Evolutionary conservation across 192 early-diverging fungal species (phyloP), one percentile per base, ranked within the genome.

Genomic region (Obelidium mucronatum): DNA sequence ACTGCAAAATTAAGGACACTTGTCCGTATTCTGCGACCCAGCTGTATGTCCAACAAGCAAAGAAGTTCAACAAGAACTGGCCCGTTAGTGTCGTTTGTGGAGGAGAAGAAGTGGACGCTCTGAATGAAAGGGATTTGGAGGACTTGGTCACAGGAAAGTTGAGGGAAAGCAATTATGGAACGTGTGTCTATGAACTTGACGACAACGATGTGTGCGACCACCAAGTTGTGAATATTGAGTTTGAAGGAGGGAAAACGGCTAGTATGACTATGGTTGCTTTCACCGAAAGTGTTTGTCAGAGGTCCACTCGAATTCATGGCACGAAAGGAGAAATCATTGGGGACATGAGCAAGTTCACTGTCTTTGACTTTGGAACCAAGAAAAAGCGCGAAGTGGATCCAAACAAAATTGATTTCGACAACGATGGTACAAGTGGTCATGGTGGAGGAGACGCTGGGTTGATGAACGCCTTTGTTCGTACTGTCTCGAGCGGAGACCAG

Each of bases 121-220:
- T 36, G 62, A 87, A 0, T 85, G 85, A n/a, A 67, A 30, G n/a
- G 33, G 76, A 77, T 24, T 37, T 77, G 22, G 76, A 77, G 33
- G 76, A 77, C 51, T 42, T 77, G 1, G 67, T 77, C 26, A 5
- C 40, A 3, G 51, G 11, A 0, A 68, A 70, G 31, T 66, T 77
- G 54, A 13, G 40, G 22, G 51, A 84, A 24, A 28, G 89, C 85
- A 84, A 85, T 0, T 93, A 93, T 72, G 91, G 90, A 22, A 75
- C 76, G 3, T 92, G 91, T 62, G 91, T 92, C 6, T 92, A 91
- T 72, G 90, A 92, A 76, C 79, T 79, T 69, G 86, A 88, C 69
- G 72, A 74, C 72, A 92, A 92, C 53, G 90, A 92, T 70, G 91
- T 92, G 5, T 86, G 83, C 48, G 90, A 92, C 68, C 78, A 92